phyloP scores from a whole-genome alignment of 345 rosid species.

The Ceriops zippeliana region DNA sequence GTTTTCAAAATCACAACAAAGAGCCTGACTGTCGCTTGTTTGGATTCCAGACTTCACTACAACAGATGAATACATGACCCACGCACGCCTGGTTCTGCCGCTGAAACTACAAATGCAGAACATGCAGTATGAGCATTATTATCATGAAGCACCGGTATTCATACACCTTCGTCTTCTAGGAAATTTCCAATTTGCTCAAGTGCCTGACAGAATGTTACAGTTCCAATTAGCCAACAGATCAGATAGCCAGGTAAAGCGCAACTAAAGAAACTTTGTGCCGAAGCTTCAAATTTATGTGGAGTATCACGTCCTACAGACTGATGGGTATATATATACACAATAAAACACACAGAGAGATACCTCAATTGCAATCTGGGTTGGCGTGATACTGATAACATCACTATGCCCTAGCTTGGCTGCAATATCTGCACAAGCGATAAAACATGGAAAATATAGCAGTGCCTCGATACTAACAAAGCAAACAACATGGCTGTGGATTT shows the following conservation, averaged over 20 bases:
- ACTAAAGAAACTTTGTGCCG: not conserved
- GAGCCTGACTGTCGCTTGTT: too few relatives aligned
- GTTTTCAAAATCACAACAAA: too few relatives aligned
- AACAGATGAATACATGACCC: too few relatives aligned
- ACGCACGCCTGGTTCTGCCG: too few relatives aligned
- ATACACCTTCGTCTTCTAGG: slow-evolving; percentile 27
- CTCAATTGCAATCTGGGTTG: slow-evolving; percentile 80
- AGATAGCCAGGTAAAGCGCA: not conserved
- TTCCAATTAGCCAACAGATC: not conserved
- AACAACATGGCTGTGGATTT: not conserved
- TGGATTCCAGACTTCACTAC: too few relatives aligned
- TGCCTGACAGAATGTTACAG: slow-evolving; percentile 31
- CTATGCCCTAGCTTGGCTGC: slow-evolving; percentile 63
- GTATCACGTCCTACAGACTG: too few relatives aligned
- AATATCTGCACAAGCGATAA: slow-evolving; percentile 46
- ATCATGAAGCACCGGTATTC: not conserved
- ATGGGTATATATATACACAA: too few relatives aligned
- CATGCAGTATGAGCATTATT: too few relatives aligned
- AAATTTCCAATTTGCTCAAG: slow-evolving; percentile 50
- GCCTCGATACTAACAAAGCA: not conserved
- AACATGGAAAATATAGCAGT: too few relatives aligned
- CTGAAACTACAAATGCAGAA: too few relatives aligned
- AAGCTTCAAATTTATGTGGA: too few relatives aligned
- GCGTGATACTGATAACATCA: slow-evolving; percentile 64
- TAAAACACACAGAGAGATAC: slow-evolving; percentile 22